Percentiles rank a stretch among this genome's conserved stretches.
Evolutionary conservation across 2,329 filamentous ascomycete genomes (phyloP).

Genomic region (Shiraia sp.): DNA sequence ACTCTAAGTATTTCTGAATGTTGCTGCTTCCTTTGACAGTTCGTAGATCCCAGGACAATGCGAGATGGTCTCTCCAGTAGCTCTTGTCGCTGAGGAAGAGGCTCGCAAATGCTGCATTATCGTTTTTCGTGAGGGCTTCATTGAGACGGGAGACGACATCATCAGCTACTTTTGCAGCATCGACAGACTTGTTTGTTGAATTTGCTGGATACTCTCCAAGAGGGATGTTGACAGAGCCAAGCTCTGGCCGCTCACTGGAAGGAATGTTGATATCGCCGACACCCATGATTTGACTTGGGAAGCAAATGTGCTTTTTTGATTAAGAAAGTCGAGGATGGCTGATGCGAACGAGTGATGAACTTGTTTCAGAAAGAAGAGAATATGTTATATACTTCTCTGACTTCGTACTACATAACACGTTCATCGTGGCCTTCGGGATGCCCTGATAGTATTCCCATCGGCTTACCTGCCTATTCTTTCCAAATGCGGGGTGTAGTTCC

Average conservation of each 20-base stretch:
- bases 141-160: slow-evolving; percentile 50
- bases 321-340: neutral
- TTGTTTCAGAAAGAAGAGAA: no score
- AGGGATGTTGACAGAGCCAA: slow-evolving; percentile 60
- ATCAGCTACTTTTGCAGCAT: slow-evolving; percentile 46
- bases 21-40: slow-evolving; percentile 54
- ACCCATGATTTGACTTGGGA: slow-evolving; percentile 19
- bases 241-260: slow-evolving; percentile 52
- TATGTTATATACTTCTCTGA: no score
- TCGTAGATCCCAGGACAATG: slow-evolving; percentile 59
- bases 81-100: slow-evolving; percentile 57
- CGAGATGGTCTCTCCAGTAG: slow-evolving; percentile 64
- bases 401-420: neutral
- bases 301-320: no score
- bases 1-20: slow-evolving; percentile 45
- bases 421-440: neutral
- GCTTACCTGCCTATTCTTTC: neutral
- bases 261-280: slow-evolving; percentile 25
- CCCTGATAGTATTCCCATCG: neutral
- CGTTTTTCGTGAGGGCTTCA: slow-evolving; percentile 40
- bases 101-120: slow-evolving; percentile 33
- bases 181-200: slow-evolving; percentile 28
- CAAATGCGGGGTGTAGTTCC: neutral
- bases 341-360: no score
- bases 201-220: slow-evolving; percentile 50